Base-by-base conservation (phyloP, 2,329 filamentous ascomycete genomes). In the Penicillium sp. region DNA sequence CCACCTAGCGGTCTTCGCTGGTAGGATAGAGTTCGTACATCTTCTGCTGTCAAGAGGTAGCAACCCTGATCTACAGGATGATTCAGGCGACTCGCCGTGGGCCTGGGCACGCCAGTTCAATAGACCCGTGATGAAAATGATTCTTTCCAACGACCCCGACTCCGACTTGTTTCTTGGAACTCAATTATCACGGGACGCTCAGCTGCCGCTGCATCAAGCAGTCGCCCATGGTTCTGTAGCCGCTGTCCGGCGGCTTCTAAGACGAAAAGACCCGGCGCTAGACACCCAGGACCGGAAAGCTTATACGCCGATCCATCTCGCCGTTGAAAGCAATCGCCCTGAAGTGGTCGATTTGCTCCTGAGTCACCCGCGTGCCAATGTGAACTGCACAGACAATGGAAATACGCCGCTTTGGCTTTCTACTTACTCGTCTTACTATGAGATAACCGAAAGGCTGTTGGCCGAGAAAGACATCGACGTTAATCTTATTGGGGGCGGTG, bases 341-440 rank as follows among this genome's bases (percentile, higher is more conserved):
- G 43, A 45, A 48, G 5, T 32, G 34, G 34, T 35, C 34, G 4
- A 35, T 35, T 35, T 35, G 16, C 16, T 35, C 34, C 34, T 35
- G 1, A 35, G 51, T 34, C 31, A 48, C 37, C 43, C 31, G 1
- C 14, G 11, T 45, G n/a, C 6, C 14, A 35, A 38, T 2, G 24
- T 48, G 14, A 40, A 48, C 44, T 40, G 37, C 20, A 37, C 0
- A 37, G 42, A 44, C 35, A 46, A 59, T 39, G 49, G 53, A 8
- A 59, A 59, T 32, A 59, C 53, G 13, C 57, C 53, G 2, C 50
- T 59, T 5, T 59, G 46, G 50, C 13, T 50, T 4, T 46, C 53
- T 26, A 56, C 46, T 50, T 40, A 49, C 37, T 47, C 9, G 4
- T 50, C 37, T 16, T 46, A 1, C 24, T 8, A 59, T 14, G 46